Conservation (phyloP, 768 basidiomycete genomes). For the Mycena albidolilacea region DNA sequence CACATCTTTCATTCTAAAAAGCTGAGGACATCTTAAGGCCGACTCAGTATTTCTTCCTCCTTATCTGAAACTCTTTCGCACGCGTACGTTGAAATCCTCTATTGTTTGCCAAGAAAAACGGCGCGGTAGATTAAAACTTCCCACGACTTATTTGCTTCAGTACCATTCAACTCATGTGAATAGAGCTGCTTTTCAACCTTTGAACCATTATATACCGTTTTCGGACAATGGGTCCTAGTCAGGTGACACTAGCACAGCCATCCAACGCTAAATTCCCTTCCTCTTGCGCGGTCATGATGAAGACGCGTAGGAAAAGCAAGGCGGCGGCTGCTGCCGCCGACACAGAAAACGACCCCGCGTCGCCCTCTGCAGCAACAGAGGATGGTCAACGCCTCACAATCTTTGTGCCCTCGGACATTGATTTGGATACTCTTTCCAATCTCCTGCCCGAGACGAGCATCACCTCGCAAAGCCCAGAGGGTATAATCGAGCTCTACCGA, state of each 20-base stretch:
- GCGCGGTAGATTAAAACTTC: no score
- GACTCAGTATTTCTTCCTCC: no score
- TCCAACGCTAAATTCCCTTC: neutral
- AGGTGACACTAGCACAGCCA: neutral
- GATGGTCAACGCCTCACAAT: constrained; percentile 56
- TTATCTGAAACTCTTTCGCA: no score
- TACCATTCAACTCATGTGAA: no score
- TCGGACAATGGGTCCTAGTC: neutral
- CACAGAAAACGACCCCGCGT: constrained; percentile 43
- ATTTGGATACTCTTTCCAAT: constrained; percentile 69
- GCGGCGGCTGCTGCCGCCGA: constrained; percentile 58
- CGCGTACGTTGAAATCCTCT: no score
- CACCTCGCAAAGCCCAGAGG: constrained; percentile 69
- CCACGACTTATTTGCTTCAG: no score
- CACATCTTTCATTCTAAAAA: no score
- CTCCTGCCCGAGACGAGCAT: constrained; percentile 76
- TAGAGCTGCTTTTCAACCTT: neutral
- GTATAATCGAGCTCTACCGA: constrained; percentile 74
- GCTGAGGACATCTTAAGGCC: no score
- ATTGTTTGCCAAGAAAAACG: no score
- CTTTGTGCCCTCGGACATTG: constrained; percentile 76
- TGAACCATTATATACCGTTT: neutral
- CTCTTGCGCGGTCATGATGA: constrained; percentile 45
- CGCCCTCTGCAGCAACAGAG: constrained; percentile 51
- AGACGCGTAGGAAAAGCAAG: constrained; percentile 77